Percentiles rank a stretch among this genome's conserved stretches.
Conservation (phyloP, 192 early-diverging fungal genomes). For the Tieghemiomyces parasiticus region DNA sequence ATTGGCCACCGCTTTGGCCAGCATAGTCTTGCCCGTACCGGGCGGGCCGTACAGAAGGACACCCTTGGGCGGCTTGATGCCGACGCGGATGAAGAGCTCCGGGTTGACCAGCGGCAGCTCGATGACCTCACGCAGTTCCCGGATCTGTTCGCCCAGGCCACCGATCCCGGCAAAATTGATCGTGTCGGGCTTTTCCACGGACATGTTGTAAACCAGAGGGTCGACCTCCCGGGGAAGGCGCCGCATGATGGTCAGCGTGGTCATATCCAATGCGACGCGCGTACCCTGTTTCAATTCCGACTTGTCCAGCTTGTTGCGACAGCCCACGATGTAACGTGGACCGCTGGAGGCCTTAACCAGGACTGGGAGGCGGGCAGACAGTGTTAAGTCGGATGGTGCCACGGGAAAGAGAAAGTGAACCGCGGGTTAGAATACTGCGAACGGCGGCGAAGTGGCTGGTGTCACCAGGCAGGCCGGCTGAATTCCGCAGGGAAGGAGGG, state of each 20-base stretch:
- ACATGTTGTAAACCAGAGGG: constrained; percentile 99
- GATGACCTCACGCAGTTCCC: constrained; percentile 96
- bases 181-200: constrained; percentile 88
- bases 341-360: constrained; percentile 96
- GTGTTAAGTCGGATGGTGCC: not conserved
- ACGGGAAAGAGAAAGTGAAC: not conserved
- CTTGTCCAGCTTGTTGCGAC: constrained; percentile 87
- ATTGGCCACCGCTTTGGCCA: constrained; percentile 93
- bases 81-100: constrained; percentile 93
- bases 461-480: too few species aligned
- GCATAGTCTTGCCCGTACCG: constrained; percentile 94
- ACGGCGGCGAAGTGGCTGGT: too few species aligned
- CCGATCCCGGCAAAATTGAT: constrained; percentile 96
- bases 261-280: constrained; percentile 99
- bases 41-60: constrained; percentile 94
- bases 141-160: constrained; percentile 88
- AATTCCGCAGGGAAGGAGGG: not conserved
- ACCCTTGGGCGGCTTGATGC: constrained; percentile 97
- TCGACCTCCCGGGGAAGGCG: constrained; percentile 96
- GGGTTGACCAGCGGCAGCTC: constrained; percentile 98
- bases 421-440: not conserved
- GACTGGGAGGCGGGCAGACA: constrained; percentile 30
- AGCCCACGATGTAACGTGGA: constrained; percentile 96
- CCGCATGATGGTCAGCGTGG: constrained; percentile 99
- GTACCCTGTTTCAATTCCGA: constrained; percentile 91